These are phyloP conservation scores for Actinomortierella ambigua DNA, from an alignment of 371 early-diverging fungal species.

Conservation along the genomic window DNA sequence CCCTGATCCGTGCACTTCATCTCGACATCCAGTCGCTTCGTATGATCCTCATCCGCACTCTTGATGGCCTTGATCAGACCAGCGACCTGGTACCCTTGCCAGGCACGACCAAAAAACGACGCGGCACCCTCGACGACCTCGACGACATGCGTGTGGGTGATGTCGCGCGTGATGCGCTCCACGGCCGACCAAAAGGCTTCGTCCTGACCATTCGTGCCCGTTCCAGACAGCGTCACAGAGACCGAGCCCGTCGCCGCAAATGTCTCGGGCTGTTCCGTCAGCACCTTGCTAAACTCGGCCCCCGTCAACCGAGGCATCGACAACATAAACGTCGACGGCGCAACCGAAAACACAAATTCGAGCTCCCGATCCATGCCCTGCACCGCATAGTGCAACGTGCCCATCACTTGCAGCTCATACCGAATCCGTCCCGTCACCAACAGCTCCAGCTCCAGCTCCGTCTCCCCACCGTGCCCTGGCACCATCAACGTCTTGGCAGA, in stretches of 20 bases:
- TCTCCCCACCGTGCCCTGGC: conserved; percentile 5
- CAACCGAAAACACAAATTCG: conserved; percentile 50
- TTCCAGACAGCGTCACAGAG: conserved; percentile 47
- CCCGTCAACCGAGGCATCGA: conserved; percentile 54
- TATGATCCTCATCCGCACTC: conserved; percentile 12
- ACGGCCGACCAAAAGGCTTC: conserved; percentile 60
- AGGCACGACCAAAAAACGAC: conserved; percentile 70
- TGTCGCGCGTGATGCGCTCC: conserved; percentile 50
- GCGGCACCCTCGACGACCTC: conserved; percentile 75
- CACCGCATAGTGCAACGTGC: conserved; percentile 26
- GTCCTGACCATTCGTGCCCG: conserved; percentile 53
- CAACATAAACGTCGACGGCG: conserved; percentile 57
- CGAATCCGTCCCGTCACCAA: conserved; percentile 42
- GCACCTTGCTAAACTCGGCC: conserved; percentile 54
- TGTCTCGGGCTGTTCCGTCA: conserved; percentile 57
- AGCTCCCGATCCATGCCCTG: conserved; percentile 28
- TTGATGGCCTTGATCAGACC: conserved; percentile 70
- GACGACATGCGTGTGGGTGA: conserved; percentile 63
- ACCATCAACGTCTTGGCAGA: conserved; percentile 16
- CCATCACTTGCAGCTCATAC: conserved; percentile 42
- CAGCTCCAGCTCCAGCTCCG: conserved; percentile 16
- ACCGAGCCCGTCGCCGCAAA: conserved; percentile 59
- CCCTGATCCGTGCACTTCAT: conserved; percentile 71
- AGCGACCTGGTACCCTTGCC: conserved; percentile 69
- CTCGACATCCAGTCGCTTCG: conserved; percentile 61